Base-by-base conservation (phyloP, 2,329 filamentous ascomycete species). In the Fusarium sp. region DNA sequence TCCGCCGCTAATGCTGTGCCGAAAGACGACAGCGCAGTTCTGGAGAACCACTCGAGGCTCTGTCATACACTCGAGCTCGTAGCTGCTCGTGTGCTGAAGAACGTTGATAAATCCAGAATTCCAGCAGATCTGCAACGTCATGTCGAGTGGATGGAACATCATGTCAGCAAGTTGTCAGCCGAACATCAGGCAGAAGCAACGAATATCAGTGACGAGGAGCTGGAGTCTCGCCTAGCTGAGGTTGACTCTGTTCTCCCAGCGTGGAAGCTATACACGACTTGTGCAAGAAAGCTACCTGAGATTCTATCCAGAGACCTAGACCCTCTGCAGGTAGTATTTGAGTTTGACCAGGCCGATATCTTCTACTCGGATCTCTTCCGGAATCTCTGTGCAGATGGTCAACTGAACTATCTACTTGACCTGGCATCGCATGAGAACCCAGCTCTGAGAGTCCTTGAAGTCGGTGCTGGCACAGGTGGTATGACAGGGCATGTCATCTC, bases 381-480 rank as follows among this genome's bases (percentile, higher is more conserved):
- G 1, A 66, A 66, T 8, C 24, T 69, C 4, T 69, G 54, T 6
- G 50, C 35, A 4, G 66, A 69, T 28, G 54, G 55, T 2, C 62
- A 35, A 8, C 35, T 69, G 0, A 48, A 48, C 9, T 38, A 50
- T 8, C 4, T 69, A 0, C n/a, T 69, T 3, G 62, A 69, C 24
- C 32, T 69, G 8, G 55, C 55, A 3, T 54, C 66, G 1, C 62
- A 69, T 10, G 41, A 69, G 14, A 66, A 69, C 3, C 66, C 50
- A 7, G 13, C 36, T 44, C 17, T 69, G 18, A 42, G 62, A 8
- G 22, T 66, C 10, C 55, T 69, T 1, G 62, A 69, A 26, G 66
- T 66, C 2, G 62, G 66, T 5, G 66, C 66, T n/a, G 62, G 66
- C 1, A 69, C 55, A 11, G 66, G 66, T 11, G 48, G 58, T 13